Evolutionary conservation across 73 alveolate genomes (phyloP).

Genomic region (Uronychia binucleata): DNA sequence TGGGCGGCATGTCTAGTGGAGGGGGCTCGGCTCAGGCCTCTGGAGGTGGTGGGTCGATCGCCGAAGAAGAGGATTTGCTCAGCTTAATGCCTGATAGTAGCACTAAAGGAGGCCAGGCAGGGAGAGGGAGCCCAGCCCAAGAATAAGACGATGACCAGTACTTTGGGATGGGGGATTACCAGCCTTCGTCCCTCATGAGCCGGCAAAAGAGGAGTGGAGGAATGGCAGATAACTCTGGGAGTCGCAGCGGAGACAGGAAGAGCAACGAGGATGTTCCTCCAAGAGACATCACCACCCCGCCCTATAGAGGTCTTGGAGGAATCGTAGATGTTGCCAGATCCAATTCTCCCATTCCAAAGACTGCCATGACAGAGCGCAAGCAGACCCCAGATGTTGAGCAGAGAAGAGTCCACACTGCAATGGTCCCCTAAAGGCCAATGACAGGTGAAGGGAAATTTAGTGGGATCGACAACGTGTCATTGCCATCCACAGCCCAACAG

Average conservation of each 20-base stretch:
- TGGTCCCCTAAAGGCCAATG: not conserved
- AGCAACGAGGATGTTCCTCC: not conserved
- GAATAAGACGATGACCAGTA: not conserved
- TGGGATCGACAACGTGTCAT: not conserved
- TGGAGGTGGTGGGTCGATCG: not conserved
- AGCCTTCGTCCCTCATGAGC: not conserved
- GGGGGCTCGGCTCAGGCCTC: not conserved
- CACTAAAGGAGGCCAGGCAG: not conserved
- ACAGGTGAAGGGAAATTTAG: not conserved
- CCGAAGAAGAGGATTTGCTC: not conserved
- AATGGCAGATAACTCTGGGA: not conserved
- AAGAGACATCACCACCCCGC: not conserved
- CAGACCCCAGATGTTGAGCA: not conserved
- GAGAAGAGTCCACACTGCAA: not conserved
- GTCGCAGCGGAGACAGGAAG: not conserved
- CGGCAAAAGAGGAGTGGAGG: not conserved
- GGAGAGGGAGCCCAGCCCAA: not conserved
- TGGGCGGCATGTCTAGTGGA: not conserved
- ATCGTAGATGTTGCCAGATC: not conserved
- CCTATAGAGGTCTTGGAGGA: not conserved
- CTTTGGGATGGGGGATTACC: not conserved
- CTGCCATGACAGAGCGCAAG: not conserved
- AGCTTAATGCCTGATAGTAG: not conserved
- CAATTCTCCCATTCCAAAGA: not conserved
- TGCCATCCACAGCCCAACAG: not conserved